Evolutionary conservation across 2,329 filamentous ascomycete genomes (phyloP).

Genomic region (Alternaria rosae): DNA sequence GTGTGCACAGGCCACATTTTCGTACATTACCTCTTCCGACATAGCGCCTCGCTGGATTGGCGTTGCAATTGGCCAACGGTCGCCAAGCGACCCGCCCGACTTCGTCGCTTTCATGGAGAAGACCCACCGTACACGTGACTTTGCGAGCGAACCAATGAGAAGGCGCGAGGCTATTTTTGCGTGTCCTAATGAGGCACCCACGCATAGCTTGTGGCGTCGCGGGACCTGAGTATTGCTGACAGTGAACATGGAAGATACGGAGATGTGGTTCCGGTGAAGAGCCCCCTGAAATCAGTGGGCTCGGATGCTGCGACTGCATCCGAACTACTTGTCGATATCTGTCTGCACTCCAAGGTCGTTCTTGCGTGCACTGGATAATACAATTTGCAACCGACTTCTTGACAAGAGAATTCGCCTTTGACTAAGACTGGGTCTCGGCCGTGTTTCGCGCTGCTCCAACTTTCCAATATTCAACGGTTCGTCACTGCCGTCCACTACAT

Average conservation of each 20-base stretch:
- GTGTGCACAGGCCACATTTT: constrained; percentile 2
- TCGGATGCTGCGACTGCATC: neutral
- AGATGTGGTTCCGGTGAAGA: neutral
- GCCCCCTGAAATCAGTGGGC: neutral
- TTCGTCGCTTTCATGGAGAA: neutral
- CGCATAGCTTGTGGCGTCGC: neutral
- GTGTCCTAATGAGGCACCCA: neutral
- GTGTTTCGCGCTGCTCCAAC: too few species aligned
- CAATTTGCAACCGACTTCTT: too few species aligned
- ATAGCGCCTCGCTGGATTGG: constrained; percentile 8
- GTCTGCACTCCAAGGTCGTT: too few species aligned
- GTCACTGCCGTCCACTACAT: neutral
- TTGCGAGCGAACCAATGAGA: constrained; percentile 16
- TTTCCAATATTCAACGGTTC: too few species aligned
- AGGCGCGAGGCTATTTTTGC: neutral
- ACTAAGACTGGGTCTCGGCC: too few species aligned
- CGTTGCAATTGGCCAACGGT: constrained; percentile 9
- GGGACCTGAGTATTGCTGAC: neutral
- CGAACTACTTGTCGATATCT: too few species aligned
- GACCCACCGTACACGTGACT: constrained; percentile 9
- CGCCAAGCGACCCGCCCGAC: neutral
- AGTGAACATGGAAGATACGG: neutral
- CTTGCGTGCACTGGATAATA: too few species aligned
- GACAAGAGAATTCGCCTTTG: too few species aligned
- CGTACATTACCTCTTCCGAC: constrained; percentile 24